Base-by-base conservation (phyloP, 1,139 yeast genomes). In the Yarrowia galli region DNA sequence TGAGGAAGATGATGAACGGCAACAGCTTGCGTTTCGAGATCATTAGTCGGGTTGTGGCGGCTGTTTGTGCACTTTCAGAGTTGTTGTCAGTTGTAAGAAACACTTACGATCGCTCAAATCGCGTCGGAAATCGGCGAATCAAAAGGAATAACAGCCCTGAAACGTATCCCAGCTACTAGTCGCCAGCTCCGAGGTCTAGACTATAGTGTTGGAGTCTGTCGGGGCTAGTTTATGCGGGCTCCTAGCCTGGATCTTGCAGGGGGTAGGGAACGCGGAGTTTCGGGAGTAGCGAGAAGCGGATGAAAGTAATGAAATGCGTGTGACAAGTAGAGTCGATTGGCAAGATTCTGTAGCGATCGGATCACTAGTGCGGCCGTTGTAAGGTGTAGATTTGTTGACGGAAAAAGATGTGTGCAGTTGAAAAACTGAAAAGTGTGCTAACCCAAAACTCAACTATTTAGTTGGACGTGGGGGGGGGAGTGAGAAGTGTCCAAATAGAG, bases 21-120 rank as follows among this genome's bases (percentile, higher is more conserved):
- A 58, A 4, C 16, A 58, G 25, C n/a, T 58, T 58, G 32, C 64
- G 64, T 43, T 43, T 58, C n/a, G 40, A 43, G 42, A 58, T 58
- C 64, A 58, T 58, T 28, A 5, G 22, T 9, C 23, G 22, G n/a
- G n/a, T 10, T 2, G 32, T 28, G 32, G 32, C 32, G 32, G 8
- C 3, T 5, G 48, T 13, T 36, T 15, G 40, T 3, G 13, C 12
- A 10, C 7, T 15, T 35, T 35, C 12, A 8, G 10, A 9, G 12
- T n/a, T n/a, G n/a, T n/a, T 35, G 38, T 18, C 42, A 18, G 20
- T 18, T 43, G 25, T 12, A 6, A 16, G 3, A 45, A 45, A 7
- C 49, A 45, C 22, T 20, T n/a, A 10, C 18, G 45, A 18, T 2
- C 22, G 13, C 15, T 8, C 22, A 12, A 12, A 43, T 9, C 48